These are phyloP conservation scores for Claviceps pusilla DNA, from an alignment of 2,329 filamentous ascomycete species.

Conservation along the genomic window DNA sequence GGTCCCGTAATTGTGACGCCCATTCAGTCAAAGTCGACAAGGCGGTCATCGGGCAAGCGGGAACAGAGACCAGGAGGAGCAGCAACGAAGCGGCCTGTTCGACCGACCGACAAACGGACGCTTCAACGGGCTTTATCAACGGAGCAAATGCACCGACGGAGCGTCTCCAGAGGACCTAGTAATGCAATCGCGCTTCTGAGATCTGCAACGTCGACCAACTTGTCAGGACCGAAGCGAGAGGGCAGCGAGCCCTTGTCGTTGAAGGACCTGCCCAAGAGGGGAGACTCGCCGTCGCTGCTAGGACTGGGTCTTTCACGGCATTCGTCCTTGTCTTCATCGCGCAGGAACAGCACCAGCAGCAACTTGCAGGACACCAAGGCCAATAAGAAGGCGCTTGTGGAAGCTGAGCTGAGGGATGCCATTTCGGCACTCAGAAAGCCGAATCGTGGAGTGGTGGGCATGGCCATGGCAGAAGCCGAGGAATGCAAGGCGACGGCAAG, in stretches of 20 bases:
- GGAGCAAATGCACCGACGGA: slow-evolving; percentile 38
- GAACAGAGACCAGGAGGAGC: slow-evolving; percentile 38
- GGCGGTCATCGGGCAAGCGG: slow-evolving; percentile 25
- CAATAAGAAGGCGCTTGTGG: slow-evolving; percentile 50
- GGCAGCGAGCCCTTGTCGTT: slow-evolving; percentile 42
- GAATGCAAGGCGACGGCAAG: slow-evolving; percentile 42
- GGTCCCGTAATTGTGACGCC: slow-evolving; percentile 49
- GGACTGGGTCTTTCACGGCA: slow-evolving; percentile 24
- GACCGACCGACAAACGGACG: slow-evolving; percentile 30
- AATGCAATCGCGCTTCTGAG: slow-evolving; percentile 49
- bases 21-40: slow-evolving; percentile 34
- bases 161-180: slow-evolving; percentile 40
- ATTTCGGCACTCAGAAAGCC: slow-evolving; percentile 62
- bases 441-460: slow-evolving; percentile 55
- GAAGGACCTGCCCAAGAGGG: slow-evolving; percentile 32
- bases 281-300: slow-evolving; percentile 16
- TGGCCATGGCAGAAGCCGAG: slow-evolving; percentile 50
- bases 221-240: slow-evolving; percentile 53
- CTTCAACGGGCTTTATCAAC: slow-evolving; percentile 49
- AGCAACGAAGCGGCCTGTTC: slow-evolving; percentile 31
- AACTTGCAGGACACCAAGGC: slow-evolving; percentile 41
- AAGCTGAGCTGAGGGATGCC: slow-evolving; percentile 57
- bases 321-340: slow-evolving; percentile 18
- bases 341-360: slow-evolving; percentile 33
- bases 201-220: slow-evolving; percentile 48